Conservation (phyloP, 257 asterid species). For the Marsdenia floribunda region DNA sequence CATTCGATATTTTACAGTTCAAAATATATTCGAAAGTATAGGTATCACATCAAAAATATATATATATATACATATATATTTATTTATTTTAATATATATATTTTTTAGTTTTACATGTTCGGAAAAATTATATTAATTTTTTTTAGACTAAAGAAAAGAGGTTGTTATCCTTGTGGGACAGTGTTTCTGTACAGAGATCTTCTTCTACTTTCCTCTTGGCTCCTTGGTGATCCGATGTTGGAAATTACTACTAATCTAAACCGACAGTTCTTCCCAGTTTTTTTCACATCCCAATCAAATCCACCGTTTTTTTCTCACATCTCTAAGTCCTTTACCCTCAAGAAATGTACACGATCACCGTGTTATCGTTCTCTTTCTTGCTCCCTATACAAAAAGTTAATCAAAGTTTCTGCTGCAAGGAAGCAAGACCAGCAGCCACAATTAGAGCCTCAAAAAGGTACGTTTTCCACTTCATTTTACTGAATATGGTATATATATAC, state of each 20-base stretch:
- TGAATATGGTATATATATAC: too few relatives aligned
- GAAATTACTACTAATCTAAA: neutral
- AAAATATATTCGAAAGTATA: too few relatives aligned
- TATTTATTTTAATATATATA: too few relatives aligned
- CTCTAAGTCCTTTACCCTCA: neutral
- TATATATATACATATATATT: too few relatives aligned
- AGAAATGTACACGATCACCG: neutral
- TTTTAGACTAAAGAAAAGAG: neutral
- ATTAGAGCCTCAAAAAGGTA: neutral
- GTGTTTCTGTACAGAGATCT: neutral
- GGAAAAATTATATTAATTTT: too few relatives aligned
- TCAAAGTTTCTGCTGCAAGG: slow-evolving; percentile 4
- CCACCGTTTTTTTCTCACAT: neutral
- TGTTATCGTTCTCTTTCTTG: slow-evolving; percentile 1
- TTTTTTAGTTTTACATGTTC: too few relatives aligned
- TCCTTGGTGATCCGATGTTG: slow-evolving; percentile 4
- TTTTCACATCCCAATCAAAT: neutral
- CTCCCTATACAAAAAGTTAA: neutral
- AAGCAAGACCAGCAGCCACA: slow-evolving; percentile 3
- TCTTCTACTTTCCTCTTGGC: neutral
- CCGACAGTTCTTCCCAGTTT: neutral
- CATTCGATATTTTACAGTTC: too few relatives aligned
- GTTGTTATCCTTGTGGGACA: neutral
- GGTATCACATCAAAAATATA: too few relatives aligned
- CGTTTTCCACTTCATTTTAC: neutral